Evolutionary conservation across 106 monocot genomes (phyloP), one percentile per base, ranked within the genome.

Genomic region (Dioscorea zingiberensis): DNA sequence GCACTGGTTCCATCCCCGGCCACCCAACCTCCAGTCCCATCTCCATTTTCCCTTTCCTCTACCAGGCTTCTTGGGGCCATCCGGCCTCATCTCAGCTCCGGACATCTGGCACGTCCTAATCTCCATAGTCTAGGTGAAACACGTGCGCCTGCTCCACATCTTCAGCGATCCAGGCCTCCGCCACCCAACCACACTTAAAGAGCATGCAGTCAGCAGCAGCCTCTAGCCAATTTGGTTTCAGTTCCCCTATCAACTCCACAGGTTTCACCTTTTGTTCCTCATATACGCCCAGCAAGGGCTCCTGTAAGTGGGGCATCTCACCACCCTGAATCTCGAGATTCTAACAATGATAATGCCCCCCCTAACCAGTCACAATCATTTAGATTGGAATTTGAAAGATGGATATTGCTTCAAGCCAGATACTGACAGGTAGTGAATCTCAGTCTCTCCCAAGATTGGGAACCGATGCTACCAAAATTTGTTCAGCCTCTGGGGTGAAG

Each of bases 81-180:
- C 3, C 74, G 7, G 15, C 58, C 29, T 57, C 19, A 53, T 5
- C 58, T 60, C 59, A 13, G 18, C 54, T 27, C 25, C 51, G 3
- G 44, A 65, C 21, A 32, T 48, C 47, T 72, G 44, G 21, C 28
- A 55, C 16, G 57, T 62, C 21, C 55, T 1, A 74, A 48, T 64
- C 26, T 46, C 21, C 76, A 62, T 54, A 46, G 17, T 47, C 49
- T 69, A 47, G 65, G 25, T 25, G 72, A 71, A 3, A 18, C 38
- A 10, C 71, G 81, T 46, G 65, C 74, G 3, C 74, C 82, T n/a
- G 79, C 85, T 38, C 89, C 88, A 55, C 88, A 89, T 65, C 71
- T 89, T 27, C 76, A 74, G 9, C 73, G 82, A 15, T 81, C 71
- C 53, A 73, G 82, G 60, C 47, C 81, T 44, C 71, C 26, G 6